A percentile compares a stretch with the other conserved stretches of the same genome.
These are phyloP conservation scores for Penicillium frequentans DNA, from an alignment of 2,329 filamentous ascomycete species.

Conservation along the genomic window DNA sequence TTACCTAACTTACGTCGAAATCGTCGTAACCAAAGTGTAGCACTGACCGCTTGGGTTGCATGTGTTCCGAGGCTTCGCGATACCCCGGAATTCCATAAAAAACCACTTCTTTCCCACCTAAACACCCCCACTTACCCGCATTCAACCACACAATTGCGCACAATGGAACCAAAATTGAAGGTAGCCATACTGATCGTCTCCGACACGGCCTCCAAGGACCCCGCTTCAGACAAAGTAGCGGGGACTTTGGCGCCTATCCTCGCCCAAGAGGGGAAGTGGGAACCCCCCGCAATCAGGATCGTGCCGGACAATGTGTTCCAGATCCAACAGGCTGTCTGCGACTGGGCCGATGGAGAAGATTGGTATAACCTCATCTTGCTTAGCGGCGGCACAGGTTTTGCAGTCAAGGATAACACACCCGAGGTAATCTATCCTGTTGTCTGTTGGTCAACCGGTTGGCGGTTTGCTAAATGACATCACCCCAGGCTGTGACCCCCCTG, in stretches of 20 bases:
- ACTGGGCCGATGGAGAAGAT: conserved; percentile 69
- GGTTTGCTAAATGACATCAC: conserved; percentile 18
- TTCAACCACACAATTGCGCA: conserved; percentile 8
- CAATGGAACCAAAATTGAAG: conserved; percentile 52
- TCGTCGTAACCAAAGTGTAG: conserved; percentile 1
- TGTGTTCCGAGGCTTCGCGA: conserved; percentile 13
- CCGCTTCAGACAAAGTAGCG: conserved; percentile 74
- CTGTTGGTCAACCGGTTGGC: neutral
- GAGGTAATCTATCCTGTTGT: conserved; percentile 60
- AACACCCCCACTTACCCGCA: conserved; percentile 11
- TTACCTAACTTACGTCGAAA: neutral
- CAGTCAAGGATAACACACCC: conserved; percentile 79
- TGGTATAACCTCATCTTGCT: conserved; percentile 76
- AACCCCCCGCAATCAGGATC: conserved; percentile 67
- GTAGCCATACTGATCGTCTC: conserved; percentile 84
- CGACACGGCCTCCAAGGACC: conserved; percentile 80
- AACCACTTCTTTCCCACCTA: conserved; percentile 2
- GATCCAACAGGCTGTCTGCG: conserved; percentile 71
- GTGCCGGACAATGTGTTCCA: conserved; percentile 72
- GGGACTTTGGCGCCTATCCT: conserved; percentile 69
- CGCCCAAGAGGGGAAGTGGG: conserved; percentile 70
- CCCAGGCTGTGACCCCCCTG: conserved; percentile 72
- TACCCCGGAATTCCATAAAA: conserved; percentile 14
- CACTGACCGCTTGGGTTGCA: conserved; percentile 18
- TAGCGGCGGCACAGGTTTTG: conserved; percentile 92